Evolutionary conservation across 169 alveolate genomes (phyloP).

Genomic region (Eimeria acervulina): DNA sequence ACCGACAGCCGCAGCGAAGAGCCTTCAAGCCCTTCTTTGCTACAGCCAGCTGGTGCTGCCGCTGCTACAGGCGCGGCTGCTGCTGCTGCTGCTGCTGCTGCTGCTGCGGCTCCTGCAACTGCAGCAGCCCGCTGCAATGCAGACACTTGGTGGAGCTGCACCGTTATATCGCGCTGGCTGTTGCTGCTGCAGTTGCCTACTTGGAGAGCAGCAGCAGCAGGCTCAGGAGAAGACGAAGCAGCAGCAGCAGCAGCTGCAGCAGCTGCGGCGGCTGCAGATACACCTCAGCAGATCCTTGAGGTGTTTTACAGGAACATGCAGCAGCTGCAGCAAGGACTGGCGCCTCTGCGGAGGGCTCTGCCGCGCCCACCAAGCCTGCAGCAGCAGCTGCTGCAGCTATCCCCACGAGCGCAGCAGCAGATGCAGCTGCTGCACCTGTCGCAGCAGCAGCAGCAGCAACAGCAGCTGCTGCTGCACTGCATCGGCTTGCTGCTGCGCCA

Average conservation of each 20-base stretch:
- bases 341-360: constrained; percentile 33
- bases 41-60: constrained; percentile 43
- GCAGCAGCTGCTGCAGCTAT: constrained; percentile 53
- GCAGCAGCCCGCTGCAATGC: constrained; percentile 61
- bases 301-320: constrained; percentile 15
- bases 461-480: constrained; percentile 34
- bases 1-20: constrained; percentile 42
- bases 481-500: constrained; percentile 47
- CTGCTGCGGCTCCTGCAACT: constrained; percentile 55
- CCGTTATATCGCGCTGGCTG: constrained; percentile 39
- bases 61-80: constrained; percentile 9
- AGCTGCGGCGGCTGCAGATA: constrained; percentile 52
- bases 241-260: constrained; percentile 32
- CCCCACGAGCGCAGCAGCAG: constrained; percentile 27
- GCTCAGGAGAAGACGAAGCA: neutral
- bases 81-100: constrained; percentile 5
- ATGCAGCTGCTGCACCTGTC: constrained; percentile 5
- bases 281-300: constrained; percentile 35
- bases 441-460: constrained; percentile 55
- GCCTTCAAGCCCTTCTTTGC: constrained; percentile 48
- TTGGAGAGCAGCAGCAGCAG: constrained; percentile 15
- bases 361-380: constrained; percentile 6
- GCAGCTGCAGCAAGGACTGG: constrained; percentile 28
- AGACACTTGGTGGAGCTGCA: constrained; percentile 51
- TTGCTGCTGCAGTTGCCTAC: constrained; percentile 42